A percentile compares a stretch with the other conserved stretches of the same genome.
Conservation (phyloP, 2,329 filamentous ascomycete species). For the Colletotrichum cuscutae region DNA sequence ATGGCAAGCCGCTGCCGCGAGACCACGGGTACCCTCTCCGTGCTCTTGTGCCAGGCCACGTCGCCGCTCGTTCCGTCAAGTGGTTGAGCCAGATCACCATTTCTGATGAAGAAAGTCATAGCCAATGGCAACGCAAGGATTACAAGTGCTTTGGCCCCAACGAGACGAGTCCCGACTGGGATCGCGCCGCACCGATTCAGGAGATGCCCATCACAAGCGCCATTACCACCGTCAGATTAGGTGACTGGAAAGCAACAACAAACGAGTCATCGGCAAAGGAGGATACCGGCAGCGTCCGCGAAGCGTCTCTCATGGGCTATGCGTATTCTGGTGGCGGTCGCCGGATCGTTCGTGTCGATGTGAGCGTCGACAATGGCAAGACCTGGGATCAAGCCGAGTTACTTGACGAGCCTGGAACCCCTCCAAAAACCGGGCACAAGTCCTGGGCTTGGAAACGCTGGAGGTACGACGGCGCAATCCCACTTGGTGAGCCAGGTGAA, state of each 20-base stretch:
- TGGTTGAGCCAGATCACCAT: conserved; percentile 74
- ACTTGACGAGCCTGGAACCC: conserved; percentile 57
- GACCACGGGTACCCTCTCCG: conserved; percentile 75
- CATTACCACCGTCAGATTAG: conserved; percentile 63
- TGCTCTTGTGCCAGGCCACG: conserved; percentile 71
- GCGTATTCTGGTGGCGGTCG: conserved; percentile 76
- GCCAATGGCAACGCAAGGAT: conserved; percentile 73
- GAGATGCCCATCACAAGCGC: conserved; percentile 76
- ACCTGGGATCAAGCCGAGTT: conserved; percentile 73
- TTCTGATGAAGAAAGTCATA: conserved; percentile 73
- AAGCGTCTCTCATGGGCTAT: conserved; percentile 66
- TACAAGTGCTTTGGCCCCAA: conserved; percentile 78
- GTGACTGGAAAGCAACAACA: conserved; percentile 43
- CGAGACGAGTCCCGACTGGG: conserved; percentile 69
- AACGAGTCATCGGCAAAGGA: neutral
- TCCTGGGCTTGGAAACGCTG: conserved; percentile 74
- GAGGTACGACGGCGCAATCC: conserved; percentile 64
- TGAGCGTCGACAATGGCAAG: conserved; percentile 70
- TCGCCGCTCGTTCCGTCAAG: conserved; percentile 75
- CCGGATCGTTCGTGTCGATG: conserved; percentile 73
- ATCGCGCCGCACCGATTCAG: conserved; percentile 71
- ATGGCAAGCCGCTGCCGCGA: conserved; percentile 68
- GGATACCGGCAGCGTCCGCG: neutral
- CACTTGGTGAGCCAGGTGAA: conserved; percentile 40
- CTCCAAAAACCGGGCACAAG: conserved; percentile 51